Evolutionary conservation across 2,329 filamentous ascomycete species (phyloP).

Genomic region (Aspergillus sp.): DNA sequence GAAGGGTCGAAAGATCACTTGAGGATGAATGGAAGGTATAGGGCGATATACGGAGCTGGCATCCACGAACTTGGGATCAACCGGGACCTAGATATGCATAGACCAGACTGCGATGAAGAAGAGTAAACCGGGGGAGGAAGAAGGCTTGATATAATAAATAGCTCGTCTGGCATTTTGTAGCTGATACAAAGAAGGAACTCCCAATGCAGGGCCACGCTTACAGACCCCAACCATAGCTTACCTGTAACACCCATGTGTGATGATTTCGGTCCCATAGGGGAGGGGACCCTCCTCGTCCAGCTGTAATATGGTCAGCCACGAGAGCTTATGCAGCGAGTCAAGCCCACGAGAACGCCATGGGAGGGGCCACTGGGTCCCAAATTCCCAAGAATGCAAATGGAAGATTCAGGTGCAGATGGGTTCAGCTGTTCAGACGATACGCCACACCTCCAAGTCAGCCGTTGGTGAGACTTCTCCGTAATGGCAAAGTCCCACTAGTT

Average conservation of each 20-base stretch:
- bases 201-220: slow-evolving; percentile 19
- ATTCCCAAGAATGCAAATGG: slow-evolving; percentile 15
- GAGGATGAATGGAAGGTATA: background rate
- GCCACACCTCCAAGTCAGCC: slow-evolving; percentile 19
- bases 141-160: slow-evolving; percentile 13
- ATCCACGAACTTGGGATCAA: background rate
- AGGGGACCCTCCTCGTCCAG: slow-evolving; percentile 20
- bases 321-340: slow-evolving; percentile 18
- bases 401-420: slow-evolving; percentile 17
- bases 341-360: slow-evolving; percentile 16
- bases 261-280: slow-evolving; percentile 9
- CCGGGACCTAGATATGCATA: slow-evolving; percentile 4
- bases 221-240: slow-evolving; percentile 15
- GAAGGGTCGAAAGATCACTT: background rate
- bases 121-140: slow-evolving; percentile 10
- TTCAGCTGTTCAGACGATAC: slow-evolving; percentile 24
- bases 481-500: slow-evolving; percentile 22
- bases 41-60: background rate
- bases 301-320: slow-evolving; percentile 25
- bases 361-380: slow-evolving; percentile 16
- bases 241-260: slow-evolving; percentile 7
- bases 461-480: slow-evolving; percentile 10
- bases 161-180: slow-evolving; percentile 2
- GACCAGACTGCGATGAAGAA: slow-evolving; percentile 8
- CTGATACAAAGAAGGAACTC: slow-evolving; percentile 11